These are phyloP conservation scores for Scheffersomyces illinoinensis DNA, from an alignment of 1,139 yeast species.

Conservation along the genomic window DNA sequence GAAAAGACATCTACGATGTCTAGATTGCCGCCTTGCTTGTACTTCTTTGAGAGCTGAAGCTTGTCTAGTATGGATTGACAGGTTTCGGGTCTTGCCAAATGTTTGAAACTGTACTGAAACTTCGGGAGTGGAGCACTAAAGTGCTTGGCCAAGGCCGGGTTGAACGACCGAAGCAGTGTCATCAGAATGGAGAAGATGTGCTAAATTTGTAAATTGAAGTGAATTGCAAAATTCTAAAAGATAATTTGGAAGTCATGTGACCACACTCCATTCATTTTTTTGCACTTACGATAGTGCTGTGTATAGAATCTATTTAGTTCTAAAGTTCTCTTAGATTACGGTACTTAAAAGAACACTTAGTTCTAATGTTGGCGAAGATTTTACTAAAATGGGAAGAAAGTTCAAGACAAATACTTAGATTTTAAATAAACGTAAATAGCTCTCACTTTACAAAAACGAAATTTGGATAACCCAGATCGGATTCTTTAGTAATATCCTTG, in stretches of 20 bases:
- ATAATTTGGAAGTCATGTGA: too few species aligned
- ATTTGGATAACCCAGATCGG: constrained; percentile 4
- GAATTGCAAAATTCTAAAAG: not conserved
- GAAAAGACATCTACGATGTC: constrained; percentile 70
- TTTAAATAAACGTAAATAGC: not conserved
- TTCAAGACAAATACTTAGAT: not conserved
- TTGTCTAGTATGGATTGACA: constrained; percentile 45
- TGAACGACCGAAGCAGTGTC: constrained; percentile 23
- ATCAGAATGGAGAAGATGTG: not conserved
- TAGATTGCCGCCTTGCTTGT: constrained; percentile 41
- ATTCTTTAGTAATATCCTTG: constrained; percentile 7
- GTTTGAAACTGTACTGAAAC: constrained; percentile 23
- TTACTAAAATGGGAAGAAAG: too few species aligned
- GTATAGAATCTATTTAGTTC: too few species aligned
- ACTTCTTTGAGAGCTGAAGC: constrained; percentile 40
- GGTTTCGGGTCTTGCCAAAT: constrained; percentile 22
- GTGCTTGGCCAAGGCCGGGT: constrained; percentile 28
- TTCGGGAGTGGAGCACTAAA: constrained; percentile 18
- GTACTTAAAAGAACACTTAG: too few species aligned
- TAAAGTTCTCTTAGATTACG: too few species aligned
- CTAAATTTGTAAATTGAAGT: too few species aligned
- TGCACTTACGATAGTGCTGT: too few species aligned
- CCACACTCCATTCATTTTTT: too few species aligned
- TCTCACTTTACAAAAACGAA: not conserved
- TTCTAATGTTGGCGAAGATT: too few species aligned